Evolutionary conservation across 2,329 filamentous ascomycete genomes (phyloP), one percentile per base, ranked within the genome.

Genomic region (Colletotrichum costaricense): DNA sequence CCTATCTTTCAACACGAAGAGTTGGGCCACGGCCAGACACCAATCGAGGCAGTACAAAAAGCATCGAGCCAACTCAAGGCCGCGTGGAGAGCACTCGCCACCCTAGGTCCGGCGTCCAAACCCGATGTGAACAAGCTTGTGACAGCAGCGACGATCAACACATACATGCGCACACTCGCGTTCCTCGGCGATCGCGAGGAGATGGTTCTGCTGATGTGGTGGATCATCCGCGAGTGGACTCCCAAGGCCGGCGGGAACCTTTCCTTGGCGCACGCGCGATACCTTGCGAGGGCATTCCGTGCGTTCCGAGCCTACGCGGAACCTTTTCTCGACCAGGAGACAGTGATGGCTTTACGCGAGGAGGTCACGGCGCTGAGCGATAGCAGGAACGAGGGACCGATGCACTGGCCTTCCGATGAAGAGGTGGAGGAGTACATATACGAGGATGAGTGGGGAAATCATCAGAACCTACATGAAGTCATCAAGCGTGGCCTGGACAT

Each of bases 81-180:
- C 19, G 38, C 24, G n/a, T 74, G 68, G 68, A 67, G 69, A n/a
- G 42, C 16, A 24, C 26, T 72, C 8, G 38, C 58, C 11, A 72
- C 62, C 5, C 62, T 11, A 3, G 60, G 38, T 24, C 42, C 70
- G 22, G 59, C 60, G 16, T 14, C n/a, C 35, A 19, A 57, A 6
- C 63, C 68, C 22, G 54, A 26, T 5, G 64, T 42, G 7, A 57
- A 55, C 38, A 5, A 6, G 14, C 28, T 54, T 3, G 49, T 79
- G 84, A 14, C 82, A 91, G 12, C 80, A 80, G 11, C 86, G 88
- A 7, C 81, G 81, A 24, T 81, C 86, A 49, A 78, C 76, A 83
- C 85, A 2, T 93, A 93, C 78, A 86, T 95, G 79, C 87, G 91
- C 59, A 86, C 89, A 1, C 83, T 95, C 26, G 92, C 89, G 1